A percentile compares a stretch with the other conserved stretches of the same genome.
Evolutionary conservation across 345 rosid species (phyloP).

Genomic region (Sisymbrium irio): DNA sequence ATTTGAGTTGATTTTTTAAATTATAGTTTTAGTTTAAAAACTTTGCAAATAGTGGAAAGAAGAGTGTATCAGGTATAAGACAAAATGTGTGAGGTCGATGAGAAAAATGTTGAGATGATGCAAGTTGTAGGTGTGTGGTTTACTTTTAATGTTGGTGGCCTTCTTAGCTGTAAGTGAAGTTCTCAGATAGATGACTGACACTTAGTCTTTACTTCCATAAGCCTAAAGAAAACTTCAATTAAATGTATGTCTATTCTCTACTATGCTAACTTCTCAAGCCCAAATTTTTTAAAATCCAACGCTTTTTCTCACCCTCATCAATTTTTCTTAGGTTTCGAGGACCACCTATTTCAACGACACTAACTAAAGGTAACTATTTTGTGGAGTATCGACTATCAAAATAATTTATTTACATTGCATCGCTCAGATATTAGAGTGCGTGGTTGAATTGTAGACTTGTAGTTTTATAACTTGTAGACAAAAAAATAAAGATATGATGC

Average conservation of each 20-base stretch:
- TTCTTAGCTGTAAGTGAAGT: slow-evolving; percentile 1
- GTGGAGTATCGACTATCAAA: background rate
- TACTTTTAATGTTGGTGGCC: background rate
- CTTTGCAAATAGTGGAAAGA: background rate
- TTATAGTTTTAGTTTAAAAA: too few relatives aligned
- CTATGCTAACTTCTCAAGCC: slow-evolving; percentile 1
- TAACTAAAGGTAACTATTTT: background rate
- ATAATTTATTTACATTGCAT: too few relatives aligned
- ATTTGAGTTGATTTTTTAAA: too few relatives aligned
- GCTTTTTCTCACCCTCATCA: slow-evolving; percentile 21
- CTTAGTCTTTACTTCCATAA: slow-evolving; percentile 9
- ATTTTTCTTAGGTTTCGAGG: background rate
- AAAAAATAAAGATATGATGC: background rate
- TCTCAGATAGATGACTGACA: slow-evolving; percentile 17
- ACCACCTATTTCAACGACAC: slow-evolving; percentile 15
- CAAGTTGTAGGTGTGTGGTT: slow-evolving; percentile 13
- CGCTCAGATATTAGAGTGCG: background rate
- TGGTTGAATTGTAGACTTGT: background rate
- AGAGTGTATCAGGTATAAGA: background rate
- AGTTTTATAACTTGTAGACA: background rate
- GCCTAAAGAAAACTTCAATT: background rate
- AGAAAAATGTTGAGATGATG: slow-evolving; percentile 21
- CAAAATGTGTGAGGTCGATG: background rate
- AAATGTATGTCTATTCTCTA: slow-evolving; percentile 4
- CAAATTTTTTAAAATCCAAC: background rate